Evolutionary conservation across 345 rosid species (phyloP).

Genomic region (Pistacia vera): DNA sequence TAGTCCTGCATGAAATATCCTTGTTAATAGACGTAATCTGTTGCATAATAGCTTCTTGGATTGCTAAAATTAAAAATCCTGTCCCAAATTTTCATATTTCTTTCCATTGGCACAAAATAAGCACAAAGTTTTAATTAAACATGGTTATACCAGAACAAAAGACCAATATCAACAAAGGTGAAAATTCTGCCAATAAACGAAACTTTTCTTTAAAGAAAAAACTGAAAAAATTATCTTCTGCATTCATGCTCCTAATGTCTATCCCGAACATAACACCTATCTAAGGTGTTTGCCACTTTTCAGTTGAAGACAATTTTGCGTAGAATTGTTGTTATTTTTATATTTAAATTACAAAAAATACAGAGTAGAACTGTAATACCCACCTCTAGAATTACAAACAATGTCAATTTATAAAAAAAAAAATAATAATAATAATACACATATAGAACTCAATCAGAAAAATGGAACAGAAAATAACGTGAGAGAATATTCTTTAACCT

Average conservation of each 20-base stretch:
- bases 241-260: background rate
- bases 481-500: conserved; percentile 43
- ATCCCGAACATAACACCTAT: background rate
- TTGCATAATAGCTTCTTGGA: background rate
- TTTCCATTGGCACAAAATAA: conserved; percentile 7
- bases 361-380: background rate
- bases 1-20: conserved; percentile 69
- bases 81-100: background rate
- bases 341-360: too few relatives aligned
- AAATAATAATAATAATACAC: too few relatives aligned
- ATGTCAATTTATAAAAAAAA: background rate
- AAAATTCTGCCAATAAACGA: background rate
- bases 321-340: background rate
- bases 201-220: too few relatives aligned
- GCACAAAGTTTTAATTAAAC: background rate
- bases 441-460: background rate
- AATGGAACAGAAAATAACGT: background rate
- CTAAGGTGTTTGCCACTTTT: background rate
- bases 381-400: conserved; percentile 2
- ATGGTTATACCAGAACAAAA: background rate
- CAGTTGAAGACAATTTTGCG: background rate
- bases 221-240: background rate
- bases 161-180: background rate
- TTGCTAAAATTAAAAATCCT: conserved; percentile 2
- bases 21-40: conserved; percentile 1